Conservation (phyloP, 2,329 filamentous ascomycete genomes). For the Aspergillus sclerotialis region DNA sequence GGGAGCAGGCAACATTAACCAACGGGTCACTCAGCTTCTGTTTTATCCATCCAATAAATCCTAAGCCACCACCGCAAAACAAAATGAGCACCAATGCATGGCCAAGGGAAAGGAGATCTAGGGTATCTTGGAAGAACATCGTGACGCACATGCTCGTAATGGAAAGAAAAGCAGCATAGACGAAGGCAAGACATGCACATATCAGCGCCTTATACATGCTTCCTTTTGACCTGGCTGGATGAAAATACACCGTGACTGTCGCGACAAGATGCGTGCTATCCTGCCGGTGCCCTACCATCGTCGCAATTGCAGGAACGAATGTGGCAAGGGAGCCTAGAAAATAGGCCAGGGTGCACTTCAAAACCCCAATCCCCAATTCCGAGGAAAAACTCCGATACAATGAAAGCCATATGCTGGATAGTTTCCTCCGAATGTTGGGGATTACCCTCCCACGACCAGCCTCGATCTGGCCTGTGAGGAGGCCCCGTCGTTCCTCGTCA, state of each 20-base stretch:
- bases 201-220: slow-evolving; percentile 83
- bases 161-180: slow-evolving; percentile 69
- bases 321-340: slow-evolving; percentile 79
- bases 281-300: slow-evolving; percentile 63
- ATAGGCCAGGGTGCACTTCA: slow-evolving; percentile 91
- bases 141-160: slow-evolving; percentile 85
- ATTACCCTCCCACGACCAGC: slow-evolving; percentile 8
- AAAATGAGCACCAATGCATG: slow-evolving; percentile 73
- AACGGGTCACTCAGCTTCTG: slow-evolving; percentile 70
- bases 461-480: slow-evolving; percentile 22
- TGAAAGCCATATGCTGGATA: slow-evolving; percentile 32
- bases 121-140: slow-evolving; percentile 63
- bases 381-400: slow-evolving; percentile 60
- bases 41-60: slow-evolving; percentile 83
- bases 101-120: slow-evolving; percentile 62
- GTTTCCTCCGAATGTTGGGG: slow-evolving; percentile 13
- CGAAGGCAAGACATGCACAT: slow-evolving; percentile 68
- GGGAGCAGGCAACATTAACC: slow-evolving; percentile 76
- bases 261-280: slow-evolving; percentile 93
- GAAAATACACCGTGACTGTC: slow-evolving; percentile 91
- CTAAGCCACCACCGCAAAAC: slow-evolving; percentile 79
- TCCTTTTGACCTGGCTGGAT: slow-evolving; percentile 76
- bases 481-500: slow-evolving; percentile 31
- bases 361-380: slow-evolving; percentile 67
- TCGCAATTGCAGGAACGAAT: slow-evolving; percentile 66